Conservation (phyloP, 2,329 filamentous ascomycete genomes). For the Aureobasidium vineae region DNA sequence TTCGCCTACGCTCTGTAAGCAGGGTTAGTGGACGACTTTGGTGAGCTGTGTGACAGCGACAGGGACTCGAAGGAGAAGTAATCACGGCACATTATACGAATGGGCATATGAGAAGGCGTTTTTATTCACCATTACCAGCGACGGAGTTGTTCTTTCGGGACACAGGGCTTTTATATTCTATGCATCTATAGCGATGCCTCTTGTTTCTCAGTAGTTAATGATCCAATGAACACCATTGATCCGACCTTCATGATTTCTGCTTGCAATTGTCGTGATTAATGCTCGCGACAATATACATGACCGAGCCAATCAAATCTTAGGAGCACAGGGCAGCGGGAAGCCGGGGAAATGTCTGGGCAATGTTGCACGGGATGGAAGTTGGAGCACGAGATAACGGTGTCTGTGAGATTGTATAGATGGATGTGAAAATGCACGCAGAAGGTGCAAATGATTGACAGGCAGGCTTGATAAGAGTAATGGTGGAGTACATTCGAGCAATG, state of each 20-base stretch:
- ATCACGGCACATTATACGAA: conserved; percentile 23
- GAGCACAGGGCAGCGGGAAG: conserved; percentile 21
- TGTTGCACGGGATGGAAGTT: background rate
- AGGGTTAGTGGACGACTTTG: background rate
- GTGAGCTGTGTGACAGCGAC: background rate
- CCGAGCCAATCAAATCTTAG: background rate
- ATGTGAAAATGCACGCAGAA: background rate
- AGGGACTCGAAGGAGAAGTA: background rate
- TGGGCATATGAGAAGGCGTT: conserved; percentile 20
- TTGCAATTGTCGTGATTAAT: background rate
- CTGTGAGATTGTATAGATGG: background rate
- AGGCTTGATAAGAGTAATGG: background rate
- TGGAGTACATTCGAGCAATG: background rate
- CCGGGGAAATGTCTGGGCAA: background rate
- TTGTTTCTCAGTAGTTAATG: conserved; percentile 24
- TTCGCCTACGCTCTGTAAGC: conserved; percentile 59
- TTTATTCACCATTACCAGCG: conserved; percentile 26
- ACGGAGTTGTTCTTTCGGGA: conserved; percentile 25
- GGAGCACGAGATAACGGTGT: conserved; percentile 4
- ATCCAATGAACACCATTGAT: conserved; percentile 22
- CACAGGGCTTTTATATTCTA: conserved; percentile 18
- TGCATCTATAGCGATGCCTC: conserved; percentile 20
- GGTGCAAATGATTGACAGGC: background rate
- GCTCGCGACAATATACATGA: background rate
- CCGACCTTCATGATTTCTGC: background rate